Base-by-base conservation (phyloP, 2,329 filamentous ascomycete species). In the Xylaria sp. region DNA sequence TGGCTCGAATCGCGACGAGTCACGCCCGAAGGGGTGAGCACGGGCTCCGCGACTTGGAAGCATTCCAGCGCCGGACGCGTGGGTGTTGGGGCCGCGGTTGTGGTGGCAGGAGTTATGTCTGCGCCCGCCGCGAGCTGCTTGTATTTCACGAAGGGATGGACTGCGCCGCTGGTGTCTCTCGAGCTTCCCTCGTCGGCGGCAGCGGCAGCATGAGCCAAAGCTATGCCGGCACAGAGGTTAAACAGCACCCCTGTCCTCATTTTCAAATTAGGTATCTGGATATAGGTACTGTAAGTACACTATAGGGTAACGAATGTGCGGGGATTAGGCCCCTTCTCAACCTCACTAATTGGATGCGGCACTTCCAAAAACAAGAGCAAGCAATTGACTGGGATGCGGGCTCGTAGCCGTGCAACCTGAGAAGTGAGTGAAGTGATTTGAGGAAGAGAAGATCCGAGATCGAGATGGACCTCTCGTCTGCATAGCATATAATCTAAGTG, bases 1-100 rank as follows among this genome's bases (percentile, higher is more conserved):
- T 60, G 78, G 79, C 65, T 70, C 60, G 80, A 74, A 72, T 82
- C 80, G 65, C 76, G 78, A 24, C 78, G 78, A 68, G 78, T 78
- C 50, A 81, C 67, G 7, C 83, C 82, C 53, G 79, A 71, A 0
- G 85, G 84, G 21, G 83, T 86, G 64, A 88, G 78, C 2, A 93
- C 85, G 1, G 92, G 92, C 72, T 88, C 87, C 60, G 89, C 86
- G 17, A 93, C 88, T 79, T 93, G 87, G 73, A 93, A 90, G 74
- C 89, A 90, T 72, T 91, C 84, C 61, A 92, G 81, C 55, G 68
- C 72, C 34, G 71, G 48, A 19, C 56, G 60, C 9, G 68, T 61
- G 4, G 63, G 39, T 11, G 64, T 66, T n/a, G 71, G 60, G n/a
- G 61, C 66, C 3, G 69, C 19, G 48, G 51, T 68, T 11, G 55